Percentiles rank a stretch among this genome's conserved stretches.
Conservation (phyloP, 495 filamentous ascomycete species). For the Penicillium silybi region DNA sequence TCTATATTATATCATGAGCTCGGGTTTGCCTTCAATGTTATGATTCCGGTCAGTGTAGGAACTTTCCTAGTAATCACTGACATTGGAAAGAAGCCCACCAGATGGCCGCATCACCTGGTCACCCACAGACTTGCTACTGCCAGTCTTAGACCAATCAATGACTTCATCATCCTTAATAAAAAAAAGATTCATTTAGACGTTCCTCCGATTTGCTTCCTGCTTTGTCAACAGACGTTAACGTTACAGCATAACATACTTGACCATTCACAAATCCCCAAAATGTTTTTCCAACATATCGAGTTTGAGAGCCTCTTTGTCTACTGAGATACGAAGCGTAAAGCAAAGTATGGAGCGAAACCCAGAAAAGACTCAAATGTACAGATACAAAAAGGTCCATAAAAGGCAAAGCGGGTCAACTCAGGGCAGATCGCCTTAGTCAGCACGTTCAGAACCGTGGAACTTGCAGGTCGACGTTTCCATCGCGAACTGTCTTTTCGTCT, state of each 20-base stretch:
- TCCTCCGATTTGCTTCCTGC: neutral
- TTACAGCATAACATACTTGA: neutral
- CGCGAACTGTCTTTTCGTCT: constrained; percentile 3
- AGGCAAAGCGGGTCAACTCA: neutral
- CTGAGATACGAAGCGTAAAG: neutral
- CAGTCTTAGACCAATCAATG: too few relatives aligned
- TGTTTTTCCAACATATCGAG: neutral
- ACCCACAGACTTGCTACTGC: too few relatives aligned
- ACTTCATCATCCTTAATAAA: too few relatives aligned
- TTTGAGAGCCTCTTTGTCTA: neutral
- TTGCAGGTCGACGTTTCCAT: neutral
- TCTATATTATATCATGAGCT: too few relatives aligned
- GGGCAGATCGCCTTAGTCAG: constrained; percentile 14
- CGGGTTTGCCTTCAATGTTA: too few relatives aligned
- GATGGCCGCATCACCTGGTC: too few relatives aligned
- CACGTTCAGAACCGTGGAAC: neutral
- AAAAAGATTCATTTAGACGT: neutral
- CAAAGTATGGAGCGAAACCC: neutral
- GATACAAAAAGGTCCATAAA: neutral
- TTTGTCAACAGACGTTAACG: too few relatives aligned
- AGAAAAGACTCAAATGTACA: neutral
- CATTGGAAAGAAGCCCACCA: too few relatives aligned
- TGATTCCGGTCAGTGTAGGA: too few relatives aligned
- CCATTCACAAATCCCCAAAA: constrained; percentile 13
- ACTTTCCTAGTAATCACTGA: too few relatives aligned